phyloP scores from a whole-genome alignment of 208 protist genomes.

The Lotmaria passim region DNA sequence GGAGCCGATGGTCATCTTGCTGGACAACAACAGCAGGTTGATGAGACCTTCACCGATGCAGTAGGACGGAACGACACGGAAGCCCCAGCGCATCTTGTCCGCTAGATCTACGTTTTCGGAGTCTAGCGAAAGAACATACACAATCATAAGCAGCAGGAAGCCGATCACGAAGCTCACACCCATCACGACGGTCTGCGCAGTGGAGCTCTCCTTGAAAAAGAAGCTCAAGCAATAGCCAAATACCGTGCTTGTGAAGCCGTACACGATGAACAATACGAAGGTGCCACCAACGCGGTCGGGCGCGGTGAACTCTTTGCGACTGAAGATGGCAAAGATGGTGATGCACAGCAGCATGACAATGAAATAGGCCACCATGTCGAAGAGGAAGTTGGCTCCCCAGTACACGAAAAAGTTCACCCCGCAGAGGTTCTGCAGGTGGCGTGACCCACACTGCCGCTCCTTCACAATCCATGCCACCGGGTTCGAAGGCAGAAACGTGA shows the following conservation, averaged over 20 bases:
- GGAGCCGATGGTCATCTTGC: background rate
- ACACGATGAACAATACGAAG: slow-evolving; percentile 46
- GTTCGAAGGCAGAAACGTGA: slow-evolving; percentile 71
- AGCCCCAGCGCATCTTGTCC: slow-evolving; percentile 39
- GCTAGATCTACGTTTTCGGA: slow-evolving; percentile 14
- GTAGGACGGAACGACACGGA: slow-evolving; percentile 57
- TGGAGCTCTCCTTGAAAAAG: slow-evolving; percentile 62
- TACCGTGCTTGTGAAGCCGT: slow-evolving; percentile 44
- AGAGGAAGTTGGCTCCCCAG: slow-evolving; percentile 69
- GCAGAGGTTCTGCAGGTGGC: slow-evolving; percentile 82
- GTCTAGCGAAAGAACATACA: slow-evolving; percentile 51
- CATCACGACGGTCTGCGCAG: slow-evolving; percentile 59
- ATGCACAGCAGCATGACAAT: slow-evolving; percentile 49
- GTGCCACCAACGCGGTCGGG: slow-evolving; percentile 29
- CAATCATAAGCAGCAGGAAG: slow-evolving; percentile 56
- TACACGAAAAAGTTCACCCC: slow-evolving; percentile 72
- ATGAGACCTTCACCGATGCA: slow-evolving; percentile 67
- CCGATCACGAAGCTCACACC: slow-evolving; percentile 63
- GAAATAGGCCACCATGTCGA: slow-evolving; percentile 54
- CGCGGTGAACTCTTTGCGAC: slow-evolving; percentile 48
- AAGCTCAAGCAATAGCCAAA: slow-evolving; percentile 60
- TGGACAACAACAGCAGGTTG: slow-evolving; percentile 46
- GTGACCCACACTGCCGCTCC: slow-evolving; percentile 76
- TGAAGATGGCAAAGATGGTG: slow-evolving; percentile 50
- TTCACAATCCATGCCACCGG: slow-evolving; percentile 76